Evolutionary conservation across 2,329 filamentous ascomycete genomes (phyloP).

Genomic region (Waltergamsia citrina): DNA sequence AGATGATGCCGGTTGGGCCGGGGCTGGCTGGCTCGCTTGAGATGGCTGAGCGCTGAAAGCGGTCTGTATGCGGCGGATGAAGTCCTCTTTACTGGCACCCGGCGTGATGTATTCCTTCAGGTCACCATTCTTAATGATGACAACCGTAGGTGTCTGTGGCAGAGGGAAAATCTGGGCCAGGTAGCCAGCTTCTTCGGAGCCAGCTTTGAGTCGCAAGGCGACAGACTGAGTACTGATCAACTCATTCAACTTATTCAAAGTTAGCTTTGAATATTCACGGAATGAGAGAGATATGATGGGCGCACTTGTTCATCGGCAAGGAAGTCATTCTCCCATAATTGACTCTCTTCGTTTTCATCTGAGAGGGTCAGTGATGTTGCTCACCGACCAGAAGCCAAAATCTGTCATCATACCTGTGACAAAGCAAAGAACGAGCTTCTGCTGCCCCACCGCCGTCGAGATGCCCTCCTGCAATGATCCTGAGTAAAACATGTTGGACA

Average conservation of each 20-base stretch:
- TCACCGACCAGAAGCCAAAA: not conserved
- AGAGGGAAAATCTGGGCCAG: conserved; percentile 76
- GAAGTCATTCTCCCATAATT: conserved; percentile 64
- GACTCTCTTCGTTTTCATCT: conserved; percentile 65
- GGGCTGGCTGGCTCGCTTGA: conserved; percentile 3
- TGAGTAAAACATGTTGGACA: conserved; percentile 63
- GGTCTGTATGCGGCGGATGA: conserved; percentile 35
- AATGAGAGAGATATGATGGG: conserved; percentile 3
- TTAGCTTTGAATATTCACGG: conserved; percentile 2
- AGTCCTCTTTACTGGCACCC: conserved; percentile 56
- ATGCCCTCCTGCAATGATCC: conserved; percentile 79
- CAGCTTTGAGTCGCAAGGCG: conserved; percentile 58
- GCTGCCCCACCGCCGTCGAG: conserved; percentile 59
- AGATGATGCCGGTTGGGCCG: too few relatives aligned
- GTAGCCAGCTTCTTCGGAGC: conserved; percentile 73
- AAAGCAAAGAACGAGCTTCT: conserved; percentile 78
- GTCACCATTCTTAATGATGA: conserved; percentile 72
- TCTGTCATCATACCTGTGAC: conserved; percentile 53
- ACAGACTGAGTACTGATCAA: conserved; percentile 55
- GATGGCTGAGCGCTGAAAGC: conserved; percentile 18
- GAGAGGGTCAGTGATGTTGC: conserved; percentile 8
- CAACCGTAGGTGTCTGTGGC: conserved; percentile 65
- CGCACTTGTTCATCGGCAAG: conserved; percentile 46
- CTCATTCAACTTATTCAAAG: conserved; percentile 35
- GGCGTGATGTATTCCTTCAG: conserved; percentile 67